Conservation (phyloP, 768 basidiomycete genomes). For the Russula earlei region DNA sequence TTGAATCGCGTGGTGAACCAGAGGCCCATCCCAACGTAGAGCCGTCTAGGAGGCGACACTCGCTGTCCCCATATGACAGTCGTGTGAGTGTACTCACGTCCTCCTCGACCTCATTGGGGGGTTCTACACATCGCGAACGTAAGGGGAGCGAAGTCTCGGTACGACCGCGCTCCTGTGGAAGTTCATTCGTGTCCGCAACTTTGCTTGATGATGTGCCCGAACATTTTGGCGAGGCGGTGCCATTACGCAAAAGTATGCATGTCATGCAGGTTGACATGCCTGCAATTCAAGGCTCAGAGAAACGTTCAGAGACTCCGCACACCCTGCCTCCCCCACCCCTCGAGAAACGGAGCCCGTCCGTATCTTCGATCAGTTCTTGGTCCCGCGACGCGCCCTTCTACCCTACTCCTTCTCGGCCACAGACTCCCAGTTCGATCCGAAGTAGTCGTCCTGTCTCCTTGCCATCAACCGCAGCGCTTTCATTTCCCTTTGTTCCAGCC, state of each 20-base stretch:
- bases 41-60: not conserved
- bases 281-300: not conserved
- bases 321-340: not conserved
- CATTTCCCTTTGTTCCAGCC: not conserved
- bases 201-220: slow-evolving; percentile 4
- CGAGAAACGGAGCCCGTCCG: slow-evolving; percentile 9
- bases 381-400: slow-evolving; percentile 12
- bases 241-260: slow-evolving; percentile 13
- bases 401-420: slow-evolving; percentile 10
- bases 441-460: slow-evolving; percentile 10
- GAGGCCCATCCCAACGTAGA: slow-evolving; percentile 1
- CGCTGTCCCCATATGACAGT: slow-evolving; percentile 8
- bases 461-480: not conserved
- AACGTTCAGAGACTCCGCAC: not conserved
- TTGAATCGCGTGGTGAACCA: slow-evolving; percentile 6
- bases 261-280: slow-evolving; percentile 15
- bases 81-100: slow-evolving; percentile 13
- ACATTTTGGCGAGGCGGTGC: not conserved
- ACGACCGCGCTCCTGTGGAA: slow-evolving; percentile 13
- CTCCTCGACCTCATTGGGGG: slow-evolving; percentile 13
- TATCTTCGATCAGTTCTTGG: slow-evolving; percentile 11
- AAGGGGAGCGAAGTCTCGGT: not conserved
- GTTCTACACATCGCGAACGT: not conserved
- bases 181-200: slow-evolving; percentile 12
- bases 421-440: slow-evolving; percentile 11